phyloP scores from a whole-genome alignment of 1,284 basidiomycete species.

The Leccinum pallidistipes region DNA sequence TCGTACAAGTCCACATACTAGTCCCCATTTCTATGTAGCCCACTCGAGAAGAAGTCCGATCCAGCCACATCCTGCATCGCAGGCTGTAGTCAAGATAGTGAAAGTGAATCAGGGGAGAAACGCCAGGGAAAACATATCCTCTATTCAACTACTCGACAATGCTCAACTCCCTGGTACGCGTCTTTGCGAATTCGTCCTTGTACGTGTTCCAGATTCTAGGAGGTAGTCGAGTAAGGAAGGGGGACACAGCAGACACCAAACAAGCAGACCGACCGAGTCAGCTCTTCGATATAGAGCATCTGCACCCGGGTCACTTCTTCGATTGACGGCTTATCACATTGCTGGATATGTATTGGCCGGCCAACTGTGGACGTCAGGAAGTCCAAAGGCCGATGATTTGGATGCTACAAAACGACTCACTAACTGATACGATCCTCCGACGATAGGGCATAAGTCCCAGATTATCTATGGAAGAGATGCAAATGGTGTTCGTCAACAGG shows the following conservation, averaged over 20 bases:
- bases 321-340: constrained; percentile 77
- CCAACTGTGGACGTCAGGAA: constrained; percentile 59
- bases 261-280: constrained; percentile 64
- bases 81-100: neutral
- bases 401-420: constrained; percentile 50
- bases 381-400: neutral
- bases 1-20: neutral
- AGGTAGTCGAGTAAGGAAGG: neutral
- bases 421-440: constrained; percentile 91
- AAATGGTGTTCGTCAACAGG: neutral
- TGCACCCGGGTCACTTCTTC: constrained; percentile 85
- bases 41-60: neutral
- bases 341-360: constrained; percentile 79
- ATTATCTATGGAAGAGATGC: constrained; percentile 57
- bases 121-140: neutral
- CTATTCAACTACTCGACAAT: constrained; percentile 58
- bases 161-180: constrained; percentile 67
- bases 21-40: neutral
- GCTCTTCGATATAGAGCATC: constrained; percentile 86
- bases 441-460: constrained; percentile 92
- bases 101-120: neutral
- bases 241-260: neutral
- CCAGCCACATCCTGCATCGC: neutral
- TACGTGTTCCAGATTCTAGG: constrained; percentile 91
- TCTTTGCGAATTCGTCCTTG: constrained; percentile 84